Base-by-base conservation (phyloP, 176 grass and related monocot species). In the Melocanna baccifera region DNA sequence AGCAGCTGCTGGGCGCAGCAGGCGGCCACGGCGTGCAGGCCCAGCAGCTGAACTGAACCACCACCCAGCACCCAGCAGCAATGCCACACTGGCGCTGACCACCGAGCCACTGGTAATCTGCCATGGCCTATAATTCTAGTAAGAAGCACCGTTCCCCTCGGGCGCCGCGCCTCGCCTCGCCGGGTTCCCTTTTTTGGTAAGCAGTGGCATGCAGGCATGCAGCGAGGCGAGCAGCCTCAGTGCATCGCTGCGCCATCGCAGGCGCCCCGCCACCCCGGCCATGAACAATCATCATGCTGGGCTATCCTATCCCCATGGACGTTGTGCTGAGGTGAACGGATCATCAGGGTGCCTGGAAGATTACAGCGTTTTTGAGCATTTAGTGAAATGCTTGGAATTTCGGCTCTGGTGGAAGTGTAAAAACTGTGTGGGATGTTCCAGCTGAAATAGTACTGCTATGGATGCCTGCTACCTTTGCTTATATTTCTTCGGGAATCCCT, bases 41-140 rank as follows among this genome's bases (percentile, higher is more conserved):
- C 43, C 47, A 56, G 76, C 62, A 62, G 73, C 72, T 83, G 71
- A 81, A 55, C 66, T 39, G 81, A 46, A 29, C 51, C 18, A 65
- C 47, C 73, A 69, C 41, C 50, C 29, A 23, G 9, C 74, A 36
- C 76, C 37, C 12, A 80, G 9, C 71, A 25, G 72, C 75, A 19
- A 41, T 6, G 40, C 71, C 25, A 22, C 55, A 2, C 30, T 72
- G 55, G 40, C 43, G 3, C 41, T 40, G 67, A 20, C 45, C 39
- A 14, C 42, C 53, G 43, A 2, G 9, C 46, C 26, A 43, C 45
- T 58, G 43, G 4, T 13, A 39, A 77, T 13, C 62, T 45, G 67
- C n/a, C 56, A 72, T 83, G 22, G 55, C 25, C 71, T 18, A 67
- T 19, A 43, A 84, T 67, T 36, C 34, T 42, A n/a, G 18, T 26